Evolutionary conservation across 441 rosid species (phyloP), one percentile per base, ranked within the genome.

Genomic region (Mallotus repandus): DNA sequence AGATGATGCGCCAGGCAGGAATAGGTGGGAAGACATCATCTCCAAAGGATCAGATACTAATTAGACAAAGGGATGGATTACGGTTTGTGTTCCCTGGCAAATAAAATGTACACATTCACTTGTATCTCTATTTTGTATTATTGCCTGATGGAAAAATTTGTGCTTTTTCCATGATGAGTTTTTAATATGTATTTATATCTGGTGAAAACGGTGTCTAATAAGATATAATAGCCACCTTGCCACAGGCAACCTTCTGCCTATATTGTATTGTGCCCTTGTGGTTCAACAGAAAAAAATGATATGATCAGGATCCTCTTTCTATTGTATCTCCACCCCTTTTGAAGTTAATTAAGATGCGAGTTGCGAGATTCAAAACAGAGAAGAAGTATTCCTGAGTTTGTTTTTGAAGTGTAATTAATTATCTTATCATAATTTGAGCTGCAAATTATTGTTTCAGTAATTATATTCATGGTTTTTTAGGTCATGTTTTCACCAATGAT

Each of bases 31-130:
- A 87, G 81, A 82, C 93, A 66, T 87, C 94, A 55, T 87, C 97
- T 48, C 98, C 99, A 7, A 93, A 87, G 81, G 95, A 96, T 62
- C 86, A 86, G 69, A 73, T 83, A 69, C 78, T 86, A 70, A 84
- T 79, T 80, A 82, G 92, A 79, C 93, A 84, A 70, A 86, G 92
- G 85, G 98, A 93, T 58, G 83, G 90, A 53, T 83, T 93, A 58
- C 86, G 94, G 81, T 89, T 96, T 78, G 95, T 90, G 68, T 88
- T 91, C 62, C 90, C 96, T 6, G 88, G 94, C 19, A 86, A 89
- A 83, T 93, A 84, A 91, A 35, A 79, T 76, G 81, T 76, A 79
- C 75, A 77, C 69, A 74, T 65, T 64, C 38, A 58, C 75, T 68
- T 76, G 74, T 66, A 66, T 53, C 57, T 78, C 1, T n/a, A 6